Conservation (phyloP, 2,329 filamentous ascomycete genomes). For the Nemania sp. region DNA sequence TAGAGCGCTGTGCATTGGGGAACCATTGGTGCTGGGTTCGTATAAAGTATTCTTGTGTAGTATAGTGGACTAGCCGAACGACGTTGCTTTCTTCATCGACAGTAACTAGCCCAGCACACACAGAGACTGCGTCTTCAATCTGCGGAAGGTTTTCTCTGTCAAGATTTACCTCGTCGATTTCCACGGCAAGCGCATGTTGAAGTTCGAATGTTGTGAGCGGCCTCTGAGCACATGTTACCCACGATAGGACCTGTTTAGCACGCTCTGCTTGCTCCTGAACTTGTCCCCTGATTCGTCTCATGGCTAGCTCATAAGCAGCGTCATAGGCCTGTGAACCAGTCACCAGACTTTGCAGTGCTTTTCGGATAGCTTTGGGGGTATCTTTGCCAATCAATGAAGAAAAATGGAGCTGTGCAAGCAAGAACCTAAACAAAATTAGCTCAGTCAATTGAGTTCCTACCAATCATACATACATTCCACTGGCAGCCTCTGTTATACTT, state of each 20-base stretch:
- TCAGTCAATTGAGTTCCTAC: background rate
- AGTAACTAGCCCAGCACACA: constrained; percentile 49
- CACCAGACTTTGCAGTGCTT: constrained; percentile 39
- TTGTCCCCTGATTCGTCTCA: constrained; percentile 50
- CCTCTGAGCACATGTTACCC: constrained; percentile 46
- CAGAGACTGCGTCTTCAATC: constrained; percentile 42
- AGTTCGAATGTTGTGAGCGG: constrained; percentile 45
- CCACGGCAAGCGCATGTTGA: constrained; percentile 48
- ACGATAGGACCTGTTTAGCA: constrained; percentile 46
- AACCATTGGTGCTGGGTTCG: constrained; percentile 40
- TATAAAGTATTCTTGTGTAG: constrained; percentile 51
- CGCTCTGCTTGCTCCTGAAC: constrained; percentile 36
- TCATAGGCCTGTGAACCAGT: constrained; percentile 42
- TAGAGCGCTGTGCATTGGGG: constrained; percentile 29
- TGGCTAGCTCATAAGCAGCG: constrained; percentile 47
- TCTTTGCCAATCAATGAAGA: constrained; percentile 41
- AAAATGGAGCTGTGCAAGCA: constrained; percentile 46
- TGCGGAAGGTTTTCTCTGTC: constrained; percentile 44
- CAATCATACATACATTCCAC: constrained; percentile 42
- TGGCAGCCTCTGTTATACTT: constrained; percentile 32
- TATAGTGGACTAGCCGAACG: constrained; percentile 52
- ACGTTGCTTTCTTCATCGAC: constrained; percentile 46
- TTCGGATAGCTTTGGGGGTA: constrained; percentile 41
- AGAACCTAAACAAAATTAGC: constrained; percentile 41
- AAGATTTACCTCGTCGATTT: constrained; percentile 35